Evolutionary conservation across 2,329 filamentous ascomycete species (phyloP), one percentile per base, ranked within the genome.

Genomic region (Exserohilum turcica): DNA sequence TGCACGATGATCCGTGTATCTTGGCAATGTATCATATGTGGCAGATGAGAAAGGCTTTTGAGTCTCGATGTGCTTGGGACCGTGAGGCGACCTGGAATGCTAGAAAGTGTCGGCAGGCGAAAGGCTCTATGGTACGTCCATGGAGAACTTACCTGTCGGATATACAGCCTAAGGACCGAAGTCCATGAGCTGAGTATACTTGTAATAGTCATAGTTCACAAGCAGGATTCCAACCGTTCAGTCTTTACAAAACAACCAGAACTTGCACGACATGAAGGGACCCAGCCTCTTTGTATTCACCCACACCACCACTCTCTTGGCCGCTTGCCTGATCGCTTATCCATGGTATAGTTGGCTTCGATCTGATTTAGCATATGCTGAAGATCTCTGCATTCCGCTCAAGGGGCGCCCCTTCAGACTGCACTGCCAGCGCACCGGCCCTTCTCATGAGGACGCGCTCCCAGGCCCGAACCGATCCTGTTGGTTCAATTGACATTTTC

Each of bases 351-450:
- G 9, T 48, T 40, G 28, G 13, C 21, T 28, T 35, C 29, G 8
- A 36, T 24, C 21, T 13, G 33, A 19, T 21, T 21, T 32, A 38
- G 16, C 31, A 44, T 29, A 44, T 3, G 29, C 29, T 27, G 5
- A 15, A 9, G 12, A 2, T 13, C 13, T 10, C 35, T 19, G 9
- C 13, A 44, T 24, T 16, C 9, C 13, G 3, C 5, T 19, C 27
- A 3, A 2, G 33, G 13, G 19, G 21, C 29, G 5, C 29, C 36
- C 43, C 36, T 21, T 32, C 10, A 43, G 7, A 47, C 15, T 47
- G 48, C 43, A 52, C 48, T 29, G 43, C 48, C 48, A 28, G n/a
- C 29, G 46, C 21, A 47, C 16, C n/a, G 28, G 36, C 18, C 13
- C 10, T 3, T 33, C 29, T 37, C 43, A 38, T 28, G 21, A 16